Evolutionary conservation across 306 rosid genomes (phyloP).

Genomic region (Vicia faba): DNA sequence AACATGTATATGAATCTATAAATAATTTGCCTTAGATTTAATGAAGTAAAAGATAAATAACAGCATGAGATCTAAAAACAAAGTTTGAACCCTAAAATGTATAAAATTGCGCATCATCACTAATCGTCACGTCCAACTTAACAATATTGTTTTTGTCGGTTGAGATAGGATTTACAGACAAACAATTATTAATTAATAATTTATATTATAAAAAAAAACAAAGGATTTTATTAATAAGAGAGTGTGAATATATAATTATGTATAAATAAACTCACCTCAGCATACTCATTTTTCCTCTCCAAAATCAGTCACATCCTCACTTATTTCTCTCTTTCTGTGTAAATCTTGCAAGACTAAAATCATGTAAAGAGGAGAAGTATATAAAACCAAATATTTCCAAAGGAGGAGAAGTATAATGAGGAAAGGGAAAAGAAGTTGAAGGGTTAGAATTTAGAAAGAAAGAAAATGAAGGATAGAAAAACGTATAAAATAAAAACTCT

Average conservation of each 20-base stretch:
- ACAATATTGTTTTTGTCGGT: too few relatives aligned
- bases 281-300: neutral
- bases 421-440: neutral
- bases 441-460: neutral
- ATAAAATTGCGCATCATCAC: too few relatives aligned
- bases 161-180: too few relatives aligned
- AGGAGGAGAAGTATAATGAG: neutral
- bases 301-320: conserved; percentile 6
- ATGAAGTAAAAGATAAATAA: too few relatives aligned
- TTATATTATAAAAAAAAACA: too few relatives aligned
- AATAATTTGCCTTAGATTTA: too few relatives aligned
- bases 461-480: conserved; percentile 35
- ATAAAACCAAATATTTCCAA: neutral
- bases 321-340: conserved; percentile 16
- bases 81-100: too few relatives aligned
- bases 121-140: too few relatives aligned
- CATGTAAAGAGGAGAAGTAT: neutral
- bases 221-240: too few relatives aligned
- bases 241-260: neutral
- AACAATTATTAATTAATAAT: too few relatives aligned
- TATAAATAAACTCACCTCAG: conserved; percentile 33
- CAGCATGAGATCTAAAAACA: too few relatives aligned
- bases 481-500: conserved; percentile 38
- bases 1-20: neutral
- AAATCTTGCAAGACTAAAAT: neutral